Evolutionary conservation across 768 basidiomycete genomes (phyloP).

Genomic region (Rhodotorula kratochvilovae): DNA sequence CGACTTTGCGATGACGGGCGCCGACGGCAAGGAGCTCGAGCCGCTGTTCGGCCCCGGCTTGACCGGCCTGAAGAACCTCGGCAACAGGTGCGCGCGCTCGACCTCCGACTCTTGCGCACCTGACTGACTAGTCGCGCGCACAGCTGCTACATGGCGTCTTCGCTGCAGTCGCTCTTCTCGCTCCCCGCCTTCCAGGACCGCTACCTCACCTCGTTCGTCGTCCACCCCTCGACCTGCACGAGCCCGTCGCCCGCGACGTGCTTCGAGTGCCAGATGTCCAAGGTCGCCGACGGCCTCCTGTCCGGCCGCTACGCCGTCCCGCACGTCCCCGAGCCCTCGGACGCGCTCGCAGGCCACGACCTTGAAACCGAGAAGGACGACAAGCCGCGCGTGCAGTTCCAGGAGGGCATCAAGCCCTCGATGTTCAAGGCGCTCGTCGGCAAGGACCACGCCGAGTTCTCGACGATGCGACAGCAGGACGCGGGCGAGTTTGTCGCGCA

Average conservation of each 20-base stretch:
- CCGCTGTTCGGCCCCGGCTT: conserved; percentile 83
- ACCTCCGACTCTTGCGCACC: no score
- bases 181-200: conserved; percentile 69
- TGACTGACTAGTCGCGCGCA: no score
- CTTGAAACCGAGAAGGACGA: conserved; percentile 23
- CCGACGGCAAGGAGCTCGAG: conserved; percentile 78
- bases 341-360: conserved; percentile 15
- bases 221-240: conserved; percentile 62
- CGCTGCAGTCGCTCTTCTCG: conserved; percentile 78
- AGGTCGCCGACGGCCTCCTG: conserved; percentile 83
- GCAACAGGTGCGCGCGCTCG: conserved; percentile 62
- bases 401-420: conserved; percentile 73
- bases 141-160: conserved; percentile 96
- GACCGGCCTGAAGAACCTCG: conserved; percentile 85
- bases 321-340: conserved; percentile 40
- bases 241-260: conserved; percentile 72
- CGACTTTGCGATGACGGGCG: conserved; percentile 83
- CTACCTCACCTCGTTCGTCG: conserved; percentile 56
- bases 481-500: conserved; percentile 89
- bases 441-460: conserved; percentile 86
- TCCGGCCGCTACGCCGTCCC: conserved; percentile 83
- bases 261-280: conserved; percentile 91
- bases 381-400: conserved; percentile 60
- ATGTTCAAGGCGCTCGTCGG: conserved; percentile 86
- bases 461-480: conserved; percentile 96